Percentiles rank a stretch among this genome's conserved stretches.
Evolutionary conservation across 257 asterid species (phyloP).

Genomic region (Rehmannia glutinosa): DNA sequence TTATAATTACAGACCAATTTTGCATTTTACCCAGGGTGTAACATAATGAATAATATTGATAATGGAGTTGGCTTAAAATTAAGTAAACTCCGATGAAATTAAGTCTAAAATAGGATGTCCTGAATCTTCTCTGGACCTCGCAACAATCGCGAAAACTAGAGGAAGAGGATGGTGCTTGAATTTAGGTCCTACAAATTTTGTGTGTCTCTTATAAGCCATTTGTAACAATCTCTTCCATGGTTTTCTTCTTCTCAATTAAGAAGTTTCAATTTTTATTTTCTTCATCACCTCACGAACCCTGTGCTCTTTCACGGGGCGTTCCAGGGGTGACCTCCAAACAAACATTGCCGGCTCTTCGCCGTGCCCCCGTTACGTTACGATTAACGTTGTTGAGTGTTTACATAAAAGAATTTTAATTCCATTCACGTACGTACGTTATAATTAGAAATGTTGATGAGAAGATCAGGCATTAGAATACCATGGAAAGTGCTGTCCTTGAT

Average conservation of each 20-base stretch:
- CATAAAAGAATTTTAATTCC: too few relatives aligned
- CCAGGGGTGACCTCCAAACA: slow-evolving; percentile 31
- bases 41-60: too few relatives aligned
- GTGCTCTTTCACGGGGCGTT: slow-evolving; percentile 59
- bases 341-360: slow-evolving; percentile 10
- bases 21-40: too few relatives aligned
- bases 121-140: slow-evolving; percentile 27
- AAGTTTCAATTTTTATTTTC: neutral
- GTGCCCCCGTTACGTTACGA: too few relatives aligned
- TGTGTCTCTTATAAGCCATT: slow-evolving; percentile 27
- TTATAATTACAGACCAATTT: too few relatives aligned
- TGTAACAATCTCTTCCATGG: slow-evolving; percentile 13
- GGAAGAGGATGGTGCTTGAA: slow-evolving; percentile 47
- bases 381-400: too few relatives aligned
- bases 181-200: slow-evolving; percentile 25
- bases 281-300: slow-evolving; percentile 31
- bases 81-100: too few relatives aligned
- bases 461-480: slow-evolving; percentile 34
- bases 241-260: slow-evolving; percentile 15
- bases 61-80: too few relatives aligned
- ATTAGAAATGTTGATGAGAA: slow-evolving; percentile 12
- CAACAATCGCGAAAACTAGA: slow-evolving; percentile 32
- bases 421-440: too few relatives aligned
- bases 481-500: slow-evolving; percentile 26
- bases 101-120: slow-evolving; percentile 11